Conservation (phyloP, 2,329 filamentous ascomycete genomes). For the Onygenales sp. region DNA sequence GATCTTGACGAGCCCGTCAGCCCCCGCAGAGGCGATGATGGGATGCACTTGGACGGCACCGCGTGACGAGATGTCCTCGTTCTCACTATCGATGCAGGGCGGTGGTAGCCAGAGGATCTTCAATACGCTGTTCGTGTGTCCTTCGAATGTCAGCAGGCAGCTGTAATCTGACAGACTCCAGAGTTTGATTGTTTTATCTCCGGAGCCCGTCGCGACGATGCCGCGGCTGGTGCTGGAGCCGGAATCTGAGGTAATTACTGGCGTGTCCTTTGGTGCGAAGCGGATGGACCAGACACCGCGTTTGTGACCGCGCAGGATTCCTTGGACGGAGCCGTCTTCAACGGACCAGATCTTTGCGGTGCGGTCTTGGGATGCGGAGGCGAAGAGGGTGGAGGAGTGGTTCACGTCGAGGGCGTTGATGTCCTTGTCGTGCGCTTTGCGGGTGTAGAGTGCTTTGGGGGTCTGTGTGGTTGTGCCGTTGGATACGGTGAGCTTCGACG, state of each 20-base stretch:
- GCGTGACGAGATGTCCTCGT: constrained; percentile 21
- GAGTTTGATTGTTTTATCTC: constrained; percentile 91
- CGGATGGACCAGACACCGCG: constrained; percentile 93
- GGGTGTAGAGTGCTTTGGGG: constrained; percentile 62
- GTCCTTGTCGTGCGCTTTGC: constrained; percentile 96
- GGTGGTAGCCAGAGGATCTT: constrained; percentile 81
- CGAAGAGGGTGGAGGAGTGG: constrained; percentile 67
- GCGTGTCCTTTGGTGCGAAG: constrained; percentile 73
- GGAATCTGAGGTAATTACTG: constrained; percentile 63
- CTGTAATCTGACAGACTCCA: constrained; percentile 91
- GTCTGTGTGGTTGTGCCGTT: constrained; percentile 20
- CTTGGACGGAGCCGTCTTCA: constrained; percentile 80
- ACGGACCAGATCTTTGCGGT: constrained; percentile 95
- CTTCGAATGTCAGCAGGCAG: constrained; percentile 88
- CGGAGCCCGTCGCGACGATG: constrained; percentile 78
- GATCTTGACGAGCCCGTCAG: constrained; percentile 90
- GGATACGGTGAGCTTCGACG: constrained; percentile 52
- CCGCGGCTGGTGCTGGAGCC: constrained; percentile 65
- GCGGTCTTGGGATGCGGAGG: constrained; percentile 91
- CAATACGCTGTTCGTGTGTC: constrained; percentile 88
- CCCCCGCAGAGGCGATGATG: constrained; percentile 69
- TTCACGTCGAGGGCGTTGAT: constrained; percentile 91
- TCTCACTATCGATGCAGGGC: constrained; percentile 26
- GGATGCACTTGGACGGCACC: constrained; percentile 25
- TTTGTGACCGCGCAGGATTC: constrained; percentile 84